Base-by-base conservation (phyloP, 805 yeast genomes). In the Blastobotrys robertii region DNA sequence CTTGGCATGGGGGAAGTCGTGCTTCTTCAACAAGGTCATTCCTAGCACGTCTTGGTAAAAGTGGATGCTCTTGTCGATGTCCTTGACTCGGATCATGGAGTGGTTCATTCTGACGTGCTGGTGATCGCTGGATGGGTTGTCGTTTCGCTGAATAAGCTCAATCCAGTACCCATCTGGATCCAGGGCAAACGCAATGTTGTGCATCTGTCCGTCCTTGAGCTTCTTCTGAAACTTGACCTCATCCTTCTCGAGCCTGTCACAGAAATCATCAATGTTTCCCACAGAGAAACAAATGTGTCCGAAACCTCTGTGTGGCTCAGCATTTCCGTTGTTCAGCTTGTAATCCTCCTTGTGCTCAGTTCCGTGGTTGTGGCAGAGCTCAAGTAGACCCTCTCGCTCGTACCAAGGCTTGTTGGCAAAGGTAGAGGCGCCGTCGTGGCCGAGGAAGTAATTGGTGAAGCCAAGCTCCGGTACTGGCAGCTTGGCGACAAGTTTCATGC, bases 141-240 rank as follows among this genome's bases (percentile, higher is more conserved):
- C 59, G 25, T 55, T 67, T 16, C 67, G 73, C 53, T 76, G 79
- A 52, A 90, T 75, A 56, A 90, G 66, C 69, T 90, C 98, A 55
- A 90, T 75, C 98, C 98, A 90, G 67, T 92, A 92, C 54, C 92
- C 92, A 64, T 90, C 90, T 5, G 97, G 97, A 57, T 92, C 98
- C 53, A 88, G 73, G 5, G 81, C 94, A 64, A 90, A 92, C 0
- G 97, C 97, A 67, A 92, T 88, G 62, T 86, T 73, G 63, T 79
- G 80, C 66, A 85, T 95, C 64, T 96, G 79, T 31, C 98, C 98
- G 59, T 90, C 97, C 32, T 76, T 63, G 51, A 88, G 68, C 58
- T 71, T 84, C 71, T 90, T 92, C 65, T 88, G 76, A 70, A 90
- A 90, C 40, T 64, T 59, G 43, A 82, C 96, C 14, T 81, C 83